Percentiles rank a stretch among this genome's conserved stretches.
Evolutionary conservation across 306 rosid species (phyloP).

Genomic region (Trifolium fragiferum): DNA sequence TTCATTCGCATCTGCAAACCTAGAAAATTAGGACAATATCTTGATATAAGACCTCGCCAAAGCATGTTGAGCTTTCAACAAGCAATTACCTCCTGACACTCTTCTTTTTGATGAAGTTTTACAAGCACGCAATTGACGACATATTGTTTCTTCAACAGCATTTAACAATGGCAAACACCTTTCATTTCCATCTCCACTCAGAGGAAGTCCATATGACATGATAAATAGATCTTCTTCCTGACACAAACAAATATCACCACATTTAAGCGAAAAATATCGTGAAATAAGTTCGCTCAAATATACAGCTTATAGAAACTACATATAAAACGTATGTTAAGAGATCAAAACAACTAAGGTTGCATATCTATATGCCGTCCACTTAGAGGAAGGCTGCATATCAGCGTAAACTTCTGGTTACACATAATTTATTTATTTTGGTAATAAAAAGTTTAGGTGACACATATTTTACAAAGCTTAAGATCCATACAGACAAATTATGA

Average conservation of each 20-base stretch:
- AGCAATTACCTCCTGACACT: conserved; percentile 66
- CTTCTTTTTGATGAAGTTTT: conserved; percentile 74
- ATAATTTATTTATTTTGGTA: neutral
- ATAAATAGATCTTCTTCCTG: conserved; percentile 97
- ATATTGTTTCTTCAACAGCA: conserved; percentile 88
- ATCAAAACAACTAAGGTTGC: conserved; percentile 23
- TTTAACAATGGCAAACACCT: conserved; percentile 81
- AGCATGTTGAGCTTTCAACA: conserved; percentile 34
- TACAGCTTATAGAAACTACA: conserved; percentile 15
- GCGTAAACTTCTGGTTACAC: conserved; percentile 1
- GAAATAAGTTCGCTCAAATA: conserved; percentile 17
- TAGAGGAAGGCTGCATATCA: conserved; percentile 32
- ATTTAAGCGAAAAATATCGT: conserved; percentile 35
- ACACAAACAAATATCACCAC: conserved; percentile 43
- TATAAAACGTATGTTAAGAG: conserved; percentile 16
- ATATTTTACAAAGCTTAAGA: conserved; percentile 19
- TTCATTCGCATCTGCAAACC: conserved; percentile 30
- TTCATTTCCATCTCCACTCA: conserved; percentile 85
- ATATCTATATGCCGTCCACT: conserved; percentile 15
- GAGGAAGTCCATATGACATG: conserved; percentile 92
- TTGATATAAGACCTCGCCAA: conserved; percentile 10
- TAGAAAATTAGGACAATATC: conserved; percentile 11
- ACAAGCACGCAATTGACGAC: conserved; percentile 93
- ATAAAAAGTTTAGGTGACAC: too few relatives aligned
- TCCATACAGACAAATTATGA: conserved; percentile 26